Evolutionary conservation across 2,329 filamentous ascomycete genomes (phyloP).

Genomic region (Fusarium cicatricum): DNA sequence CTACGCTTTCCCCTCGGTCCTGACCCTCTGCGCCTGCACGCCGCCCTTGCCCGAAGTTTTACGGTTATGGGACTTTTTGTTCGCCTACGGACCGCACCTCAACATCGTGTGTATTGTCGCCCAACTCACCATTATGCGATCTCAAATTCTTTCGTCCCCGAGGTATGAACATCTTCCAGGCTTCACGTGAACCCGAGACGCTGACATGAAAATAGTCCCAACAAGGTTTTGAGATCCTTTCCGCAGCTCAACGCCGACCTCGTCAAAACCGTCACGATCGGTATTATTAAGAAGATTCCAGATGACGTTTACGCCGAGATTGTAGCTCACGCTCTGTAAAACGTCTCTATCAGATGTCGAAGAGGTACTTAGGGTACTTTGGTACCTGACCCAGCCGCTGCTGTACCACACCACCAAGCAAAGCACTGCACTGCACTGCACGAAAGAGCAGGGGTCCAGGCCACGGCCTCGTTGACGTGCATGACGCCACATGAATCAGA

Average conservation of each 20-base stretch:
- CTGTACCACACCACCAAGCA: constrained; percentile 1
- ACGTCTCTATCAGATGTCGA: not conserved
- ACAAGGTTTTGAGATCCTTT: constrained; percentile 88
- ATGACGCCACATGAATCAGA: constrained; percentile 28
- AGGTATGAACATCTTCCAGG: constrained; percentile 64
- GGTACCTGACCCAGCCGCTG: not conserved
- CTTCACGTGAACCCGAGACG: not conserved
- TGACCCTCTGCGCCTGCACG: constrained; percentile 95
- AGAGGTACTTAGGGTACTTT: not conserved
- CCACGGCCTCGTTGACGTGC: constrained; percentile 18
- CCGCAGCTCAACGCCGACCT: constrained; percentile 83
- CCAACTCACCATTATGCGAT: constrained; percentile 87
- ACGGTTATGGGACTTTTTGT: constrained; percentile 94
- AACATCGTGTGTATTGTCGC: constrained; percentile 98
- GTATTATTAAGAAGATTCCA: constrained; percentile 88
- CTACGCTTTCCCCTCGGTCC: constrained; percentile 93
- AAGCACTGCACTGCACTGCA: constrained; percentile 13
- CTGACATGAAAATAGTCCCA: constrained; percentile 71
- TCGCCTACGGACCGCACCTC: constrained; percentile 92
- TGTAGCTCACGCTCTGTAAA: constrained; percentile 80
- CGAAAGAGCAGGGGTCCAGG: constrained; percentile 20
- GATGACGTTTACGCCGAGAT: constrained; percentile 91
- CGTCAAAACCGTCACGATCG: constrained; percentile 85
- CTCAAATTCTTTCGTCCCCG: constrained; percentile 81
- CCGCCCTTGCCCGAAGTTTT: constrained; percentile 93